Evolutionary conservation across 2,329 filamentous ascomycete species (phyloP).

Genomic region (Metarhizium humberi): DNA sequence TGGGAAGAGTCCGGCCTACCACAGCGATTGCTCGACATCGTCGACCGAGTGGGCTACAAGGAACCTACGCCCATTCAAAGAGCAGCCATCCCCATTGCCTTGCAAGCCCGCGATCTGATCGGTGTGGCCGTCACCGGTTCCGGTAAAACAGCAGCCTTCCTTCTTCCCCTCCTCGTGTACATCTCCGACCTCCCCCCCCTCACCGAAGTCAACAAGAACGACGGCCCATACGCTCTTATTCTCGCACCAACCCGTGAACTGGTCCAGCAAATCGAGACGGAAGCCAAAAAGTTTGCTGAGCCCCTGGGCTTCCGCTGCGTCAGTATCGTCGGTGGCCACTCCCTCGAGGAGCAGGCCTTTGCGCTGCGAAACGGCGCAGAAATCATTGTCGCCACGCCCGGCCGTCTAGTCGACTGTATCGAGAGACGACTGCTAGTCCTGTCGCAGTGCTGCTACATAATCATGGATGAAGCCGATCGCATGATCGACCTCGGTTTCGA

Average conservation of each 20-base stretch:
- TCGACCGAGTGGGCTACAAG: constrained; percentile 77
- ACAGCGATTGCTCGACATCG: constrained; percentile 66
- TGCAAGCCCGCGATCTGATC: constrained; percentile 91
- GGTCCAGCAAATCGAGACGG: constrained; percentile 92
- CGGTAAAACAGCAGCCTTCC: constrained; percentile 93
- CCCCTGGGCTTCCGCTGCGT: constrained; percentile 92
- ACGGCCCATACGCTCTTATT: constrained; percentile 95
- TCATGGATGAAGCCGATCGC: constrained; percentile 98
- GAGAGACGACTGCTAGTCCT: constrained; percentile 86
- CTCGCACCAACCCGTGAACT: constrained; percentile 93
- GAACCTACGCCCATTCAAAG: constrained; percentile 89
- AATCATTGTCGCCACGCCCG: constrained; percentile 96
- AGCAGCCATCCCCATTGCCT: constrained; percentile 88
- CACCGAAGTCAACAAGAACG: constrained; percentile 78
- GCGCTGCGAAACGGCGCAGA: constrained; percentile 87
- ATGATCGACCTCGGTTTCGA: constrained; percentile 99
- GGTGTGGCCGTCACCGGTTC: constrained; percentile 97
- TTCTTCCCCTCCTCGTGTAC: constrained; percentile 86
- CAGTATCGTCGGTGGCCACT: constrained; percentile 95
- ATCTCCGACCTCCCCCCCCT: constrained; percentile 84
- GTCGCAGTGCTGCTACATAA: constrained; percentile 94
- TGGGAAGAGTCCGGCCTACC: constrained; percentile 85
- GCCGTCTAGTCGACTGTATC: constrained; percentile 93
- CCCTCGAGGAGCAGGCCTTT: constrained; percentile 86
- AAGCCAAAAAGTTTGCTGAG: constrained; percentile 84